Evolutionary conservation across 345 rosid species (phyloP).

Genomic region (Capsella bursapastoris): DNA sequence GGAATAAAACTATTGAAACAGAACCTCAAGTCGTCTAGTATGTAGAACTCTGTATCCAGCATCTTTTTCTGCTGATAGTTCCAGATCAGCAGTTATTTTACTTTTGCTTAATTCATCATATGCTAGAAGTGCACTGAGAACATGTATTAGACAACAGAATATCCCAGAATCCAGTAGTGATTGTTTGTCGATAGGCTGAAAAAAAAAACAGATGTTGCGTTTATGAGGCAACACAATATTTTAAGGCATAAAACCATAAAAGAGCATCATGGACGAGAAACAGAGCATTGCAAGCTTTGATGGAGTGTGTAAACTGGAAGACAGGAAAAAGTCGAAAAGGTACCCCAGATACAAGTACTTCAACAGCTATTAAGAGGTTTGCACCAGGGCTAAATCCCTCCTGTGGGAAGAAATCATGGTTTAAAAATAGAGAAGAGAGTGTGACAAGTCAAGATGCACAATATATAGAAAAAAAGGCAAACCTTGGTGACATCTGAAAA

Average conservation of each 20-base stretch:
- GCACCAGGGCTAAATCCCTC: conserved; percentile 88
- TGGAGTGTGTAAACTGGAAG: conserved; percentile 26
- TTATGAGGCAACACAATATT: conserved; percentile 27
- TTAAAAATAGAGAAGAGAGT: conserved; percentile 32
- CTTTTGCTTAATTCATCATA: conserved; percentile 54
- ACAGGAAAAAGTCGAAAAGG: conserved; percentile 38
- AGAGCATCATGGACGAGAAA: conserved; percentile 26
- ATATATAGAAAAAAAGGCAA: conserved; percentile 41
- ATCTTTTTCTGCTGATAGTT: conserved; percentile 53
- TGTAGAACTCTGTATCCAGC: conserved; percentile 47
- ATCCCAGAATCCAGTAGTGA: conserved; percentile 99
- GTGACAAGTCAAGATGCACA: conserved; percentile 18
- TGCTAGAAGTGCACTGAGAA: conserved; percentile 75
- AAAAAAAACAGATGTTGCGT: conserved; percentile 34
- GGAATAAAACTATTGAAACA: conserved; percentile 34
- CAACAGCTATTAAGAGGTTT: conserved; percentile 89
- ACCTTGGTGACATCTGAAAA: conserved; percentile 92
- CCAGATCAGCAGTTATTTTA: conserved; percentile 45
- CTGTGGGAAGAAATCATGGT: conserved; percentile 55
- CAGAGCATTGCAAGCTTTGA: conserved; percentile 15
- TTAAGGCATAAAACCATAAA: conserved; percentile 27
- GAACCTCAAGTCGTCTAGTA: conserved; percentile 85
- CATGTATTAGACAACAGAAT: conserved; percentile 89
- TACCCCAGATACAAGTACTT: conserved; percentile 97
- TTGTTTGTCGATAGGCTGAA: conserved; percentile 95